Evolutionary conservation across 1,284 basidiomycete genomes (phyloP).

Genomic region (Boletus semigastroideus): DNA sequence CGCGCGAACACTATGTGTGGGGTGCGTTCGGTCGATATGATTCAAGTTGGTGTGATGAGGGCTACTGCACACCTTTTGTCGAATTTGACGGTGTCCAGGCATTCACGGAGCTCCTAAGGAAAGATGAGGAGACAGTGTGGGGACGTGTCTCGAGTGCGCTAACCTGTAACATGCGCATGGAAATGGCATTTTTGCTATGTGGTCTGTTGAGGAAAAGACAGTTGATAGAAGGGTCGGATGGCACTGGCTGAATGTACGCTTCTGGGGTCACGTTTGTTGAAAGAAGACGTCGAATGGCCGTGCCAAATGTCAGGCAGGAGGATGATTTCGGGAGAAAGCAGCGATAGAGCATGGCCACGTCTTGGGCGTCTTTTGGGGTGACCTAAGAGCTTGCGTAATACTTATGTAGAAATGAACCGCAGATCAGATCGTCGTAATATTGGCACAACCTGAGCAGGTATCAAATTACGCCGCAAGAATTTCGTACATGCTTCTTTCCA

Average conservation of each 20-base stretch:
- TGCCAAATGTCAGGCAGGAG: conserved; percentile 1
- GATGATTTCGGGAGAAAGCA: not conserved
- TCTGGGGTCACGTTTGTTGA: conserved; percentile 34
- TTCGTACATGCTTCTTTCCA: conserved; percentile 5
- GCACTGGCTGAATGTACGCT: conserved; percentile 57
- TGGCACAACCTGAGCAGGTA: conserved; percentile 1
- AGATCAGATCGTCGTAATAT: not conserved
- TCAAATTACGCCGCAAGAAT: conserved; percentile 4
- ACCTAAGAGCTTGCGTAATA: too few relatives aligned
- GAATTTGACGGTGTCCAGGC: conserved; percentile 65
- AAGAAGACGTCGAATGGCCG: conserved; percentile 16
- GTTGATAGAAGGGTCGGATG: conserved; percentile 52
- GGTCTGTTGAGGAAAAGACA: conserved; percentile 78
- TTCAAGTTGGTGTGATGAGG: not conserved
- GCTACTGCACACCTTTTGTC: conserved; percentile 56
- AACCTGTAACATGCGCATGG: conserved; percentile 69
- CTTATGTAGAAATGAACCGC: too few relatives aligned
- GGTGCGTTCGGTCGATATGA: not conserved
- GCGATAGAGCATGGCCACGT: conserved; percentile 13
- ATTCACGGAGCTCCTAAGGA: conserved; percentile 67
- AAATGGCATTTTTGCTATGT: conserved; percentile 88
- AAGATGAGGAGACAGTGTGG: conserved; percentile 4
- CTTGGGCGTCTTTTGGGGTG: too few relatives aligned
- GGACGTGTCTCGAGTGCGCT: conserved; percentile 11
- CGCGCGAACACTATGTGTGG: conserved; percentile 58